Base-by-base conservation (phyloP, 352 stramenopile genomes). In the Globisporangium splendens region DNA sequence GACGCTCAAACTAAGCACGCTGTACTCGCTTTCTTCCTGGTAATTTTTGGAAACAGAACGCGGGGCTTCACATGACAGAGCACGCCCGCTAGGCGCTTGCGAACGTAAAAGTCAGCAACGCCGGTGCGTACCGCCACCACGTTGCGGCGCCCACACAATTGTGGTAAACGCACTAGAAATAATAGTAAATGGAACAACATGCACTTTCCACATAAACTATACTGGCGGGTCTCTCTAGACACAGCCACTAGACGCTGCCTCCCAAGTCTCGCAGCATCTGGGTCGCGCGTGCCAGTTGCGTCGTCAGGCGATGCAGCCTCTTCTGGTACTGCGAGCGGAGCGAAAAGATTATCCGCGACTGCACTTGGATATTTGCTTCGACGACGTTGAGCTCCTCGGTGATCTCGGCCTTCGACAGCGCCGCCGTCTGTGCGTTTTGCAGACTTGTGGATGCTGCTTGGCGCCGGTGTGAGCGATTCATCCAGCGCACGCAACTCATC, bases 51-150 rank as follows among this genome's bases (percentile, higher is more conserved):
- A 7, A 22, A 11, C 33, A 88, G 77, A 81, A 89, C 38, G 83
- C 83, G 21, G 83, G 83, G 0, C 60, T 93, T 14, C 70, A 79
- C 52, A 82, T 73, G 18, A 87, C 73, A 41, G 80, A 91, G 17
- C 85, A 87, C 54, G 80, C 83, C 13, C 66, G 73, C 6, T 69
- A 90, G 54, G 79, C 79, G n/a, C 69, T 93, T 7, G 66, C 75
- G 5, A 88, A 69, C 28, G 73, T 91, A 50, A 86, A 87, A 54
- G 77, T 88, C 24, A 79, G 73, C 58, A 91, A 91, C 49, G 77
- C 68, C 17, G 80, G 81, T 11, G 70, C 83, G 3, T 93, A 93
- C 35, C 73, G 83, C 8, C 78, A 93, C 51, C 63, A 81, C 22
- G 71, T 87, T 13, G 65, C 75, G 0, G 69, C 76, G 22, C 50